Base-by-base conservation (phyloP, 2,329 filamentous ascomycete genomes). In the Chaetomium sp. region DNA sequence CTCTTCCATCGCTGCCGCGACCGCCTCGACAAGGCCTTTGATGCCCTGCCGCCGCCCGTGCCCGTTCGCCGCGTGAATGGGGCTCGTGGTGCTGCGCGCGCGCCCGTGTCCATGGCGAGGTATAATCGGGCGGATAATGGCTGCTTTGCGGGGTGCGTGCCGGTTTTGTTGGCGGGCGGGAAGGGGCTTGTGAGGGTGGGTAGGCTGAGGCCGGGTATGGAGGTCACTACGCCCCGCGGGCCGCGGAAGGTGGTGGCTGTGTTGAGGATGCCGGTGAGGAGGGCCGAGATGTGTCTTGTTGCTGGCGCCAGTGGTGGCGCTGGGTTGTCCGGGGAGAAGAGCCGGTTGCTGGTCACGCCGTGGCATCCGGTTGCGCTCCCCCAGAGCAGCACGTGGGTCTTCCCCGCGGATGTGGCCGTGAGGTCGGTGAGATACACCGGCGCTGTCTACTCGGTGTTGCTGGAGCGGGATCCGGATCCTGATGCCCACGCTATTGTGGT, bases 361-460 rank as follows among this genome's bases (percentile, higher is more conserved):
- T 88, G 84, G 83, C 87, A 89, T 71, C 86, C 86, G 1, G 73
- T 89, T 2, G 68, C 55, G 45, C 50, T 64, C 42, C 60, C 65
- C 21, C 7, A 6, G 9, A 67, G 62, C 2, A 25, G 38, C 1
- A 31, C 23, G 45, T 76, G 74, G 75, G 59, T 60, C 29, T 75
- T 75, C 51, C 75, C 75, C 0, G 77, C 72, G 0, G 66, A 79
- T 0, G 69, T 80, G 1, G 72, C 77, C 0, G 68, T 73, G 0
- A 59, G 70, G 1, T 23, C 68, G 7, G 74, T 79, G 0, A 69
- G 74, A 3, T 86, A 85, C 59, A 81, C 81, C 0, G 85, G 85
- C 0, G 72, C 72, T 2, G 77, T 88, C 6, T 88, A 86, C 75
- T 88, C 85, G 0, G 75, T 88, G 1, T 71, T 88, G 21, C 74